Base-by-base conservation (phyloP, 2,329 filamentous ascomycete genomes). In the Penicillium capsulatum region DNA sequence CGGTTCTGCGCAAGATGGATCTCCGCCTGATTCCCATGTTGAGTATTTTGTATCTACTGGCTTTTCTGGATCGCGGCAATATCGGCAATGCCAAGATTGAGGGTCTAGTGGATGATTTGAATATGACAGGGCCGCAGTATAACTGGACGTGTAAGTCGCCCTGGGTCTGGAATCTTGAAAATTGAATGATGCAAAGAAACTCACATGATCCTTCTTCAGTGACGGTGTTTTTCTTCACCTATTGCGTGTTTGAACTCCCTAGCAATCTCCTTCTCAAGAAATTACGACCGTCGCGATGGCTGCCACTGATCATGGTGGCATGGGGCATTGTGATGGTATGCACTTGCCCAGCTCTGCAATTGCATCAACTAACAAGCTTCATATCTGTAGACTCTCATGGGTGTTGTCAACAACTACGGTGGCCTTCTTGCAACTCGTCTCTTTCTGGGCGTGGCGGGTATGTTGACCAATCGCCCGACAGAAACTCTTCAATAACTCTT, bases 321-420 rank as follows among this genome's bases (percentile, higher is more conserved):
- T 75, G 71, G 72, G 71, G 72, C 0, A 57, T 69, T 31, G 69
- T 74, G 3, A 67, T 71, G 59, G 57, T 62, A 37, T 19, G 28
- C 13, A 34, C 17, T 24, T 24, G 22, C 22, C 22, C 22, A 13
- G n/a, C 6, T 1, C 9, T 17, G 19, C 3, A 11, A 8, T 10
- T 17, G 2, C n/a, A 2, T 17, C 17, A 17, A 22, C 20, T 2
- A 17, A 19, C 13, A 8, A n/a, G n/a, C n/a, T n/a, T n/a, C 7
- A 17, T 22, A 8, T 31, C 11, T 17, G 16, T 34, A 58, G 30
- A 74, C 72, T 1, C 53, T 74, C 31, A 74, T 73, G 63, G 72
- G 72, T 15, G 55, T 74, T 6, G 67, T 66, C 3, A 62, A 72
- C 31, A 67, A 67, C 38, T 67, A 70, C 37, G 53, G 59, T 8